A percentile compares a stretch with the other conserved stretches of the same genome.
Evolutionary conservation across 345 rosid genomes (phyloP).

Genomic region (Eucalyptus regnans): DNA sequence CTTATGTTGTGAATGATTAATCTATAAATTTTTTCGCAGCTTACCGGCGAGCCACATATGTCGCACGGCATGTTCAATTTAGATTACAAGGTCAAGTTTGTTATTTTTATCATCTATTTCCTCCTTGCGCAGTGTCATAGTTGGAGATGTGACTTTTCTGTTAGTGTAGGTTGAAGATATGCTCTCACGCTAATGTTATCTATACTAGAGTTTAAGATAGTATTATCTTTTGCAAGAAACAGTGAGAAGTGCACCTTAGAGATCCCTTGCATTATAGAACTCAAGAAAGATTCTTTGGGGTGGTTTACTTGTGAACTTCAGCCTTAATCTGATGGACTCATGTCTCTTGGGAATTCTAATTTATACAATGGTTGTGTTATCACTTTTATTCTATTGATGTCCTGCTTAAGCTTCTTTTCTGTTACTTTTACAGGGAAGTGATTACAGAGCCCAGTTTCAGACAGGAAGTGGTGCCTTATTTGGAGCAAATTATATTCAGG

Average conservation of each 20-base stretch:
- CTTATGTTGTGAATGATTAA: not conserved
- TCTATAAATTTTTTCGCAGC: conserved; percentile 31
- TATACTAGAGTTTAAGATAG: not conserved
- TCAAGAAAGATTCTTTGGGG: not conserved
- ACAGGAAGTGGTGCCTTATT: conserved; percentile 71
- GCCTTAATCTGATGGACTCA: not conserved
- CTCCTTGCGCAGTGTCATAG: not conserved
- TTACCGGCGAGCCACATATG: conserved; percentile 71
- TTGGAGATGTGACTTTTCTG: not conserved
- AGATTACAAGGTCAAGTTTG: conserved; percentile 69
- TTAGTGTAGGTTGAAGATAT: not conserved
- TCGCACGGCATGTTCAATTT: conserved; percentile 84
- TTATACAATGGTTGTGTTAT: not conserved
- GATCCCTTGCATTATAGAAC: not conserved
- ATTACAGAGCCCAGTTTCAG: conserved; percentile 81
- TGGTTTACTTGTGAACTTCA: not conserved
- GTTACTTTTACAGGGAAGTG: conserved; percentile 45
- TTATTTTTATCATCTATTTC: not conserved
- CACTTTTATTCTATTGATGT: not conserved
- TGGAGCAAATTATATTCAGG: conserved; percentile 97
- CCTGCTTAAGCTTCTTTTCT: not conserved
- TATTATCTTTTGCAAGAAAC: not conserved
- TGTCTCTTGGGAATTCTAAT: not conserved
- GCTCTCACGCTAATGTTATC: not conserved
- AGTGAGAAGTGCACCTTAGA: not conserved